phyloP scores from a whole-genome alignment of 805 yeast species.

The Gaillardinia entomophila region DNA sequence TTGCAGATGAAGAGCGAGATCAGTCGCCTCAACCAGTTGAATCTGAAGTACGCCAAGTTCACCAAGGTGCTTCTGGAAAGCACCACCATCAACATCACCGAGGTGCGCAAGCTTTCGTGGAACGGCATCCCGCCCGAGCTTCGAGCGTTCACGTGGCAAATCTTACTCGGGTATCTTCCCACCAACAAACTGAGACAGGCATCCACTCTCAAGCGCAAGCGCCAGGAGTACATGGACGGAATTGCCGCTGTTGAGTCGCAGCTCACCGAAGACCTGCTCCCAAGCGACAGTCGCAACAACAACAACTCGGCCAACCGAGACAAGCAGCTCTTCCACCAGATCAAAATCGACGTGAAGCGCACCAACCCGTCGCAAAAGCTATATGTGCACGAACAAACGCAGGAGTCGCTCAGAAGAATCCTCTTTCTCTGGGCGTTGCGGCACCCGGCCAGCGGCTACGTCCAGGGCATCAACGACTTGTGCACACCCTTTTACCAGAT shows the following conservation, averaged over 20 bases:
- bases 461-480: slow-evolving; percentile 93
- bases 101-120: slow-evolving; percentile 81
- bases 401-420: slow-evolving; percentile 71
- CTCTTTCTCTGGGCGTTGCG: slow-evolving; percentile 92
- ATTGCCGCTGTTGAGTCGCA: slow-evolving; percentile 54
- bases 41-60: slow-evolving; percentile 62
- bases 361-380: slow-evolving; percentile 82
- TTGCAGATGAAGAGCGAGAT: slow-evolving; percentile 39
- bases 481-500: slow-evolving; percentile 91
- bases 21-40: slow-evolving; percentile 52
- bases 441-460: slow-evolving; percentile 97
- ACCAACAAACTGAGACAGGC: slow-evolving; percentile 73
- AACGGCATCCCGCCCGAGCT: slow-evolving; percentile 83
- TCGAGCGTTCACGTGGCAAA: slow-evolving; percentile 84
- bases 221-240: slow-evolving; percentile 81
- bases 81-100: slow-evolving; percentile 56
- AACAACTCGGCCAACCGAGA: slow-evolving; percentile 43
- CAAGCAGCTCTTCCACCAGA: slow-evolving; percentile 89
- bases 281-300: slow-evolving; percentile 10
- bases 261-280: slow-evolving; percentile 21
- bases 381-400: slow-evolving; percentile 66
- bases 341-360: slow-evolving; percentile 88
- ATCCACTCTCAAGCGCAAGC: slow-evolving; percentile 64
- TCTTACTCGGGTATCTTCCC: slow-evolving; percentile 85
- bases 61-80: slow-evolving; percentile 50